These are phyloP conservation scores for Neoscytalidium dimidiatum DNA, from an alignment of 2,329 filamentous ascomycete genomes.

Conservation along the genomic window DNA sequence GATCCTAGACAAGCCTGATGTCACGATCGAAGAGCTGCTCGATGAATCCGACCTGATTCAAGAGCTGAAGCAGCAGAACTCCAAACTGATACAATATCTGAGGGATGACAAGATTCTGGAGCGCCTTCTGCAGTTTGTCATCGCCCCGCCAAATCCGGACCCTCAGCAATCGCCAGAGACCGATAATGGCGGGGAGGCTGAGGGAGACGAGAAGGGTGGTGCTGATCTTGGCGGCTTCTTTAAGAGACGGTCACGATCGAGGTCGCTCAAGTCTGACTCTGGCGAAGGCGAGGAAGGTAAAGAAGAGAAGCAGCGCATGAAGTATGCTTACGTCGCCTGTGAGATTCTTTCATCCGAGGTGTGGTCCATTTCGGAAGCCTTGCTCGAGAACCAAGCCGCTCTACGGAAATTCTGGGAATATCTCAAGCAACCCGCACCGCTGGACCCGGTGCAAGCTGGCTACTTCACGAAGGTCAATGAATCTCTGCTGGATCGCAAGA, in stretches of 20 bases:
- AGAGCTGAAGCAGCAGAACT: constrained; percentile 97
- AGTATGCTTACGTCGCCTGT: constrained; percentile 90
- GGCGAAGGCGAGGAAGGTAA: constrained; percentile 63
- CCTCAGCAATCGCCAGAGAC: constrained; percentile 38
- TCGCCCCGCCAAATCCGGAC: constrained; percentile 63
- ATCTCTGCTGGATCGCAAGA: constrained; percentile 96
- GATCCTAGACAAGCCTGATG: constrained; percentile 92
- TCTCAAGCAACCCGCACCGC: constrained; percentile 75
- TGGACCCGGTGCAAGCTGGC: constrained; percentile 91
- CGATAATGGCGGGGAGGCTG: constrained; percentile 37
- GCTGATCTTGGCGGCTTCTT: constrained; percentile 46
- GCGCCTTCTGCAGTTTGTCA: constrained; percentile 86
- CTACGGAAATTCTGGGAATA: constrained; percentile 90
- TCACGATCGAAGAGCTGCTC: constrained; percentile 91
- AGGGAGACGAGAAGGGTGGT: constrained; percentile 46
- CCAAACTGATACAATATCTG: constrained; percentile 94
- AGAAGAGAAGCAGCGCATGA: constrained; percentile 85
- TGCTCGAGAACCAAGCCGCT: constrained; percentile 80
- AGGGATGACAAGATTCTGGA: constrained; percentile 84
- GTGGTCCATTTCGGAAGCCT: constrained; percentile 92
- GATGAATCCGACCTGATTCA: constrained; percentile 96
- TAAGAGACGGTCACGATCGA: constrained; percentile 46
- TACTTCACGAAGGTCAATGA: constrained; percentile 99
- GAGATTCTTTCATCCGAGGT: constrained; percentile 94
- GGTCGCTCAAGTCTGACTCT: constrained; percentile 42